Percentiles rank a stretch among this genome's conserved stretches.
Evolutionary conservation across 1,139 yeast species (phyloP).

Genomic region (Taphrina pruni): DNA sequence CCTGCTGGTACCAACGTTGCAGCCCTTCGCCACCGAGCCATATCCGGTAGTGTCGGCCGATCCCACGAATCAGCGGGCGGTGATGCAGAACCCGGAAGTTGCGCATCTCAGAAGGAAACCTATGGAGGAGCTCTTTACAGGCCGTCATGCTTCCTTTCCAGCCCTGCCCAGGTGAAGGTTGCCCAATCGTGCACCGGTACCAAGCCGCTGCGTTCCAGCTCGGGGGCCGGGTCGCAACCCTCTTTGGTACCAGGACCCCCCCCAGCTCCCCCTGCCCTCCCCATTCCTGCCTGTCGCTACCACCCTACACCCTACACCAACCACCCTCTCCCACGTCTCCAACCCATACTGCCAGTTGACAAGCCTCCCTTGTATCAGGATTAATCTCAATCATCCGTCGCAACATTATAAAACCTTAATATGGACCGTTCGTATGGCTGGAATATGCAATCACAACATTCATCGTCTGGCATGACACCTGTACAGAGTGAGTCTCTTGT

Average conservation of each 20-base stretch:
- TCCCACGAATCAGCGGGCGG: neutral
- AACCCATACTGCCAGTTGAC: neutral
- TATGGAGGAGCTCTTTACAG: neutral
- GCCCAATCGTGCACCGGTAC: neutral
- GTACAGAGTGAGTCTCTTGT: slow-evolving; percentile 22
- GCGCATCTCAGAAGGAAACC: neutral
- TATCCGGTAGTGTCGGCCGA: neutral
- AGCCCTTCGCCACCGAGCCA: neutral
- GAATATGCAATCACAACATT: slow-evolving; percentile 33
- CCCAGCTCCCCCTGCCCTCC: neutral
- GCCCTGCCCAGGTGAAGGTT: neutral
- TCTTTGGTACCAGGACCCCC: neutral
- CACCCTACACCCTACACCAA: neutral
- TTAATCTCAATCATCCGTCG: neutral
- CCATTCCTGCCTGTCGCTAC: slow-evolving; percentile 6
- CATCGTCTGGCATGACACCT: slow-evolving; percentile 22
- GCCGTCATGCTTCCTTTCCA: neutral
- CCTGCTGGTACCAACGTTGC: too few species aligned
- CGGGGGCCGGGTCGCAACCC: neutral
- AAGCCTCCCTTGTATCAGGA: neutral
- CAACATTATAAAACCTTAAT: too few species aligned
- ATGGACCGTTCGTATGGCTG: slow-evolving; percentile 22
- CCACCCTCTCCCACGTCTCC: neutral
- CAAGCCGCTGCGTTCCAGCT: slow-evolving; percentile 9
- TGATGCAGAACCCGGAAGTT: too few species aligned